phyloP scores from a whole-genome alignment of 139 green algal genomes.

The Coccomyxa sp. region DNA sequence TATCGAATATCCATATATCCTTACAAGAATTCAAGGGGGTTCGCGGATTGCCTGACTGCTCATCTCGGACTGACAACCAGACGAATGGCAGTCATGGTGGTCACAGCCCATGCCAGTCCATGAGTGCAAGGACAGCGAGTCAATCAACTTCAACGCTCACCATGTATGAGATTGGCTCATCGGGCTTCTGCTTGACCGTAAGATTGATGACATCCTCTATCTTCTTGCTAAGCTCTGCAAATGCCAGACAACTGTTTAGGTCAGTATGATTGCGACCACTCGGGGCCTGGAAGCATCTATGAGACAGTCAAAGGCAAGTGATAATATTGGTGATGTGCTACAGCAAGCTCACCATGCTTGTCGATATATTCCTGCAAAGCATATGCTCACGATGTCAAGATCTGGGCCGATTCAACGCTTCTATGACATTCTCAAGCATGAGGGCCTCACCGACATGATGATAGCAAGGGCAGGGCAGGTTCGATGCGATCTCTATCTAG shows the following conservation, averaged over 20 bases:
- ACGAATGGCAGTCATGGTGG: not conserved
- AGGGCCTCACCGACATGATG: not conserved
- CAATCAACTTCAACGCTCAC: conserved; percentile 44
- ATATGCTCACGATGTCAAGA: not conserved
- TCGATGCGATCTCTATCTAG: not conserved
- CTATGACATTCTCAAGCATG: not conserved
- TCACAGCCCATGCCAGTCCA: not conserved
- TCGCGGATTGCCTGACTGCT: not conserved
- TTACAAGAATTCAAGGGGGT: not conserved
- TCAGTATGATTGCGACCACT: not conserved
- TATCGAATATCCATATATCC: too few species aligned
- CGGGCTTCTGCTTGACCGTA: conserved; percentile 84
- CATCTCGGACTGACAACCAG: not conserved
- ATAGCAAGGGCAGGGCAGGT: not conserved
- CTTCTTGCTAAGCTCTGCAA: conserved; percentile 20
- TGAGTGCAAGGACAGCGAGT: not conserved
- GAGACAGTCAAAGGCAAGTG: not conserved
- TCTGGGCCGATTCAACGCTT: not conserved
- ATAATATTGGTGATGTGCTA: not conserved
- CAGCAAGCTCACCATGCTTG: not conserved
- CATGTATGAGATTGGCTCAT: conserved; percentile 89
- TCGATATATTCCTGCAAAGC: not conserved
- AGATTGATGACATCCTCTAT: conserved; percentile 94
- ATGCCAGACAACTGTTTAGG: not conserved
- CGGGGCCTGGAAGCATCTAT: too few species aligned